Evolutionary conservation across 139 green algal genomes (phyloP), one percentile per base, ranked within the genome.

Genomic region (Micractinium conductrix): DNA sequence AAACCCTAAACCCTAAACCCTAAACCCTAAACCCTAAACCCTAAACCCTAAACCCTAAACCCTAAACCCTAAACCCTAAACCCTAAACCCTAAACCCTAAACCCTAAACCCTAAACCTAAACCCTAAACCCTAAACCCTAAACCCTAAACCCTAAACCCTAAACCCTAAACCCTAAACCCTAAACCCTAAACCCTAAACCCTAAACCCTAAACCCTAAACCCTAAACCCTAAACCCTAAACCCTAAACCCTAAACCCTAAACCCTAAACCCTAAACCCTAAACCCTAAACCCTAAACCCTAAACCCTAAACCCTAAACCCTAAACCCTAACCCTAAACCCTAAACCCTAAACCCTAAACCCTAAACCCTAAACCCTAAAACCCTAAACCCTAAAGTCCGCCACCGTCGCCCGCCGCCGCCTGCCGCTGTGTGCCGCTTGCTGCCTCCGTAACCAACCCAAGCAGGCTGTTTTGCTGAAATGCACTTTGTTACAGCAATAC

Each of bases 21-120:
- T n/a, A n/a, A n/a, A n/a, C n/a, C 69, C 69, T 76, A 76, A 76
- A 76, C 69, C 69, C 69, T 76, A 76, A 76, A 45, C 69, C 69
- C 69, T 76, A 76, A 76, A 76, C 69, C 69, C 69, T 76, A 76
- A 76, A 76, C 69, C 69, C 69, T 76, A 76, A 76, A 76, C 69
- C 69, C 69, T 76, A 76, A 72, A 5, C 63, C 63, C n/a, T 58
- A 58, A 76, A 76, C 69, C 69, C 69, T 76, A 76, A 76, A 76
- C 69, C 69, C 69, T 76, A 76, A 76, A 76, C 69, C 69, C 69
- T 76, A 76, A 76, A 76, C 69, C 69, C 69, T 76, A 58, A 76
- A 76, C 69, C 69, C 69, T 76, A 76, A 76, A 76, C 69, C 69
- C 69, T 76, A 76, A 76, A 76, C 69, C 69, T n/a, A n/a, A n/a